These are phyloP conservation scores for Lactarius evosmus DNA, from an alignment of 768 basidiomycete species.

Conservation along the genomic window DNA sequence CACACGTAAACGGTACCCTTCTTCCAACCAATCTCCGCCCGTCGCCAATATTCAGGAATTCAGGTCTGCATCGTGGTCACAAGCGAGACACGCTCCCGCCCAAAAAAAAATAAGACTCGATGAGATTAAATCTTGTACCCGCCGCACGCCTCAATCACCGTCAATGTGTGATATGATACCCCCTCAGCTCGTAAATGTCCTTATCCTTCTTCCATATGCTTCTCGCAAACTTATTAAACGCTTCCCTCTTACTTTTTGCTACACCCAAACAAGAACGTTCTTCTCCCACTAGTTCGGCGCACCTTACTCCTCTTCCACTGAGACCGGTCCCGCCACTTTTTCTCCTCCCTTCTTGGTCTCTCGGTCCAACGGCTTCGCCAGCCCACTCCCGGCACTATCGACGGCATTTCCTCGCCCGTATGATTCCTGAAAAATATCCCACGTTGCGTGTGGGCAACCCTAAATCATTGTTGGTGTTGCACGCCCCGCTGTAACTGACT, in stretches of 20 bases:
- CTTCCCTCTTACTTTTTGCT: background rate
- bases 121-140: background rate
- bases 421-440: conserved; percentile 2
- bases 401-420: conserved; percentile 5
- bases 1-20: conserved; percentile 25
- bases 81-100: conserved; percentile 15
- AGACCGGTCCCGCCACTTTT: conserved; percentile 20
- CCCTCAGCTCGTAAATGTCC: background rate
- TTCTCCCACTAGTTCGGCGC: conserved; percentile 18
- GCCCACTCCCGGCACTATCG: background rate
- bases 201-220: background rate
- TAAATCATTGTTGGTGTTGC: background rate
- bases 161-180: conserved; percentile 9
- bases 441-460: background rate
- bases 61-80: conserved; percentile 21
- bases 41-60: conserved; percentile 13
- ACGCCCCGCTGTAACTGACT: background rate
- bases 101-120: conserved; percentile 11
- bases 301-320: background rate
- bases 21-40: conserved; percentile 24
- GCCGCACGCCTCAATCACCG: conserved; percentile 7
- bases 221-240: too few species aligned
- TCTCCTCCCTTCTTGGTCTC: conserved; percentile 11
- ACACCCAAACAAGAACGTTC: conserved; percentile 14
- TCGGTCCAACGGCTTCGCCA: conserved; percentile 6